Conservation (phyloP, 2,329 filamentous ascomycete genomes). For the Ceratocystis ficicola region DNA sequence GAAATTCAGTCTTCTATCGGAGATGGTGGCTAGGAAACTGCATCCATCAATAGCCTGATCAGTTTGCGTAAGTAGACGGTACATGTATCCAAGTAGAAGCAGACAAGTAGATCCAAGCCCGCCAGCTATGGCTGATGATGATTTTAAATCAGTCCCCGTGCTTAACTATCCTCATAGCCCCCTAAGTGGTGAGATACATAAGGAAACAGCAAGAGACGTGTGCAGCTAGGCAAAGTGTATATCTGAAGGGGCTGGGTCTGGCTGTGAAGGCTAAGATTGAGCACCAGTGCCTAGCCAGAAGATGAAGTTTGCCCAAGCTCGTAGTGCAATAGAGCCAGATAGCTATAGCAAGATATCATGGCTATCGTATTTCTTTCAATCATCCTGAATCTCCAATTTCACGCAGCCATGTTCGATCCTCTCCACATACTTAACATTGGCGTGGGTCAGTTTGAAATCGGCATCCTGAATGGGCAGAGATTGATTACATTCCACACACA, state of each 20-base stretch:
- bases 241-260: no score
- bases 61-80: background rate
- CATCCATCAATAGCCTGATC: no score
- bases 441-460: background rate
- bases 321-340: no score
- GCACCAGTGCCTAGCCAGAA: no score
- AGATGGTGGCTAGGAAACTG: background rate
- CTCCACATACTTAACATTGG: background rate
- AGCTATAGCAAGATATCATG: background rate
- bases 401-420: background rate
- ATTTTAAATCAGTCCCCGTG: no score
- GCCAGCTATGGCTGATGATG: no score
- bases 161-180: no score
- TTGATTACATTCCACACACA: background rate
- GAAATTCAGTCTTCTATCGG: background rate
- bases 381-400: background rate
- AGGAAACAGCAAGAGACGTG: no score
- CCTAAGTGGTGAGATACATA: no score
- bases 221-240: no score
- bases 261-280: no score
- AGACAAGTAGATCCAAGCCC: background rate
- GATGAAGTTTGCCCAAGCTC: no score
- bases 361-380: background rate
- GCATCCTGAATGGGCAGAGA: background rate
- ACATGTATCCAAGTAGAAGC: background rate